Evolutionary conservation across 1,284 basidiomycete species (phyloP), one percentile per base, ranked within the genome.

Genomic region (Cystobasidium slooffiae): DNA sequence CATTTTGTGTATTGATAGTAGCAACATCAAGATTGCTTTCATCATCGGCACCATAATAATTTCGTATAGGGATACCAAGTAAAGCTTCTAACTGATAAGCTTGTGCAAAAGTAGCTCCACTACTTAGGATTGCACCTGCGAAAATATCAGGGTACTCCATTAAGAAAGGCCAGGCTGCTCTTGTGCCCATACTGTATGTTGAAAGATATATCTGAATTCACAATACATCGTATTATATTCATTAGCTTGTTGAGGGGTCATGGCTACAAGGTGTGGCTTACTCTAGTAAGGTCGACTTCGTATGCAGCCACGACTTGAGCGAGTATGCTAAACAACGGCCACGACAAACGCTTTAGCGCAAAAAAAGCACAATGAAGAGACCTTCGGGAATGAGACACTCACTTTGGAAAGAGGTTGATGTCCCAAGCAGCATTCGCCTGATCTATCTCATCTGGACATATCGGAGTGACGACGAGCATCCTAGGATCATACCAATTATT

Each of bases 101-200:
- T 49, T 58, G 61, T 43, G 69, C 69, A 43, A 24, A 64, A 9
- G 69, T 72, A 39, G 59, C 61, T 10, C 69, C 70, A 63, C 70
- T 66, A 52, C 69, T 65, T 63, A 73, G 37, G 49, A 73, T 47
- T n/a, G 63, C 56, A 44, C 70, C 70, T 12, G 70, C 70, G 55
- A 73, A 73, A 6, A 73, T 65, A 43, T 65, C 63, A 20, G 70
- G 70, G 37, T 73, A 49, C 18, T 49, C 37, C 70, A 65, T 65
- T 22, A 73, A 41, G 4, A 73, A 46, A 14, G 37, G 41, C 62
- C 62, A 65, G 22, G 70, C 62, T 58, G 70, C 70, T 39, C 70
- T 24, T 24, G 62, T 53, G 3, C 70, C 70, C 70, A 73, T 73
- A 37, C 62, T 65, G 44, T 73, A 73, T n/a, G 70, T 66, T 44